A percentile compares a stretch with the other conserved stretches of the same genome.
phyloP scores from a whole-genome alignment of 352 stramenopile species.

The Aphanomyces invadans region DNA sequence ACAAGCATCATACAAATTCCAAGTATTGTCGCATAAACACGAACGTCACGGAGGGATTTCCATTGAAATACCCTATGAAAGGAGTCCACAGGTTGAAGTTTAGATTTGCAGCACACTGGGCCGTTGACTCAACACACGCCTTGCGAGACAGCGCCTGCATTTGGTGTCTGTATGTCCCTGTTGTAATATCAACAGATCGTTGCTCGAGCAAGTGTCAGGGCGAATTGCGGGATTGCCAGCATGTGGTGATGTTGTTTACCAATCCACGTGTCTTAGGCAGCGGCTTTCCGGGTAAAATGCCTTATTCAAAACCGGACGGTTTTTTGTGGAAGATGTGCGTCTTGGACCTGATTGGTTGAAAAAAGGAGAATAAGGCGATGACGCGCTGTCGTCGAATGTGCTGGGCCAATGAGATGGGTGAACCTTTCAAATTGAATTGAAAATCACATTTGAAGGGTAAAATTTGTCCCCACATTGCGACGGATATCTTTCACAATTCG shows the following conservation, averaged over 20 bases:
- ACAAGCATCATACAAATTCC: neutral
- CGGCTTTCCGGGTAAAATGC: neutral
- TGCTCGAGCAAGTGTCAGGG: neutral
- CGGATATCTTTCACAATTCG: constrained; percentile 18
- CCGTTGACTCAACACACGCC: neutral
- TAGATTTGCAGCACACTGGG: neutral
- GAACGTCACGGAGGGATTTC: neutral
- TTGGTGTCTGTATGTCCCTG: neutral
- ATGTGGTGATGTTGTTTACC: neutral
- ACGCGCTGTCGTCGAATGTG: constrained; percentile 7
- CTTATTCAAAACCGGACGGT: neutral
- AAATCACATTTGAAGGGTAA: neutral
- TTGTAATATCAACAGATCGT: too few relatives aligned
- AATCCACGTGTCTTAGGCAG: neutral
- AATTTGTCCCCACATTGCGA: neutral
- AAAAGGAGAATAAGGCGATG: neutral
- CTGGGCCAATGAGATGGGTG: constrained; percentile 3
- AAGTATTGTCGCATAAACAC: neutral
- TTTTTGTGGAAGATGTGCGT: constrained; percentile 21
- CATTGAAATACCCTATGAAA: neutral
- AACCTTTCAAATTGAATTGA: neutral
- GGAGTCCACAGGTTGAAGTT: neutral
- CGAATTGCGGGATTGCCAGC: neutral
- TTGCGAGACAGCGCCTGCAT: neutral
- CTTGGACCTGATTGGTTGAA: constrained; percentile 8